phyloP scores from a whole-genome alignment of 306 rosid genomes.

The Vigna reflexopilosa region DNA sequence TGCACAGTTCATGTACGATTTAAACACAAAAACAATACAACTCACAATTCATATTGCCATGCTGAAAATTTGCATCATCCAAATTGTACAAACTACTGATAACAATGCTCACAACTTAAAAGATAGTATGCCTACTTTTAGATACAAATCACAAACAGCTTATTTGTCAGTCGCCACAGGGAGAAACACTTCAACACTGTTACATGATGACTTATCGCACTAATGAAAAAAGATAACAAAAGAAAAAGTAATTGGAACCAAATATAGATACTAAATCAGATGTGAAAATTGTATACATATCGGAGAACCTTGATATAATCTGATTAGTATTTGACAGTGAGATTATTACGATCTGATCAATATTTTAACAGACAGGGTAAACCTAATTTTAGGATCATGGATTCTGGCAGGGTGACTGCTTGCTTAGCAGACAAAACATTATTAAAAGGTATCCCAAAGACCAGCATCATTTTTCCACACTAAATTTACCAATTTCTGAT shows the following conservation, averaged over 20 bases:
- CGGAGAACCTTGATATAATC: conserved; percentile 4
- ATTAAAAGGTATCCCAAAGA: background rate
- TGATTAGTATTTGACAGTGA: background rate
- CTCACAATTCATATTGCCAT: too few species aligned
- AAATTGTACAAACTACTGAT: too few species aligned
- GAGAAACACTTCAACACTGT: conserved; percentile 30
- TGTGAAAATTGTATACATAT: background rate
- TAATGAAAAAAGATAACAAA: conserved; percentile 1
- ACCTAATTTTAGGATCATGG: conserved; percentile 27
- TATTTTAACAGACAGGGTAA: background rate
- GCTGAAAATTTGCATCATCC: too few species aligned
- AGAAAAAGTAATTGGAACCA: background rate
- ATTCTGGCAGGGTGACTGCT: conserved; percentile 9
- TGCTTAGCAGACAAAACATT: conserved; percentile 17
- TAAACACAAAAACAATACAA: too few species aligned
- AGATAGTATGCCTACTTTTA: background rate
- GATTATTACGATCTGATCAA: too few species aligned
- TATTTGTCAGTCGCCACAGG: background rate
- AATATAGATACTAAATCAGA: conserved; percentile 26
- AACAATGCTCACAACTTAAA: too few species aligned
- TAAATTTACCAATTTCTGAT: background rate
- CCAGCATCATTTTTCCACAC: background rate
- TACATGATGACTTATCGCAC: conserved; percentile 22
- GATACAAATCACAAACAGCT: conserved; percentile 10
- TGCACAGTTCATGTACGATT: too few species aligned